Percentiles rank a stretch among this genome's conserved stretches.
Conservation (phyloP, 352 stramenopile genomes). For the Globisporangium nodosum region DNA sequence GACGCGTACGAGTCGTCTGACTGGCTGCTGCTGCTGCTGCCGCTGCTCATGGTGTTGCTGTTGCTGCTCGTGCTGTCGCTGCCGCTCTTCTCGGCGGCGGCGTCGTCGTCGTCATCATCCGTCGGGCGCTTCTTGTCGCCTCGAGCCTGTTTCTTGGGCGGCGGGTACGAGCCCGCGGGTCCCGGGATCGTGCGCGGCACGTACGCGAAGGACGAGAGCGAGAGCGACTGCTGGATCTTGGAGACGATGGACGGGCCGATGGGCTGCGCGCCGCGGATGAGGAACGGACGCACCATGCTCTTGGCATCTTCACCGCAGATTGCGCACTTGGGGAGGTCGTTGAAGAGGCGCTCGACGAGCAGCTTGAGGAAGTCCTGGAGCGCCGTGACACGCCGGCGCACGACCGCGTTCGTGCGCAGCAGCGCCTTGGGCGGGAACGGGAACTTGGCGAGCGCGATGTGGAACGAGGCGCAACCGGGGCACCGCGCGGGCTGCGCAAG, state of each 20-base stretch:
- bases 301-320: conserved; percentile 64
- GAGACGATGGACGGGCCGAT: conserved; percentile 60
- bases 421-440: conserved; percentile 63
- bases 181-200: conserved; percentile 33
- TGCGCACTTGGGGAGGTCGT: conserved; percentile 66
- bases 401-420: conserved; percentile 64
- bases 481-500: conserved; percentile 38
- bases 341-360: conserved; percentile 61
- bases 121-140: not conserved
- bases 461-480: conserved; percentile 61
- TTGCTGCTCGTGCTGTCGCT: conserved; percentile 8
- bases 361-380: conserved; percentile 77
- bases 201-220: conserved; percentile 54
- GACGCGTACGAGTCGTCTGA: conserved; percentile 64
- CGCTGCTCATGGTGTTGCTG: conserved; percentile 12
- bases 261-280: conserved; percentile 70
- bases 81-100: not conserved
- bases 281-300: conserved; percentile 68
- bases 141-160: not conserved
- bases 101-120: not conserved
- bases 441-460: conserved; percentile 51
- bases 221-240: conserved; percentile 75
- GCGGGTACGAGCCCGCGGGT: not conserved
- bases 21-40: conserved; percentile 2
- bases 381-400: conserved; percentile 55